These are phyloP conservation scores for Orychophragmus violaceus DNA, from an alignment of 345 rosid genomes.

Conservation along the genomic window DNA sequence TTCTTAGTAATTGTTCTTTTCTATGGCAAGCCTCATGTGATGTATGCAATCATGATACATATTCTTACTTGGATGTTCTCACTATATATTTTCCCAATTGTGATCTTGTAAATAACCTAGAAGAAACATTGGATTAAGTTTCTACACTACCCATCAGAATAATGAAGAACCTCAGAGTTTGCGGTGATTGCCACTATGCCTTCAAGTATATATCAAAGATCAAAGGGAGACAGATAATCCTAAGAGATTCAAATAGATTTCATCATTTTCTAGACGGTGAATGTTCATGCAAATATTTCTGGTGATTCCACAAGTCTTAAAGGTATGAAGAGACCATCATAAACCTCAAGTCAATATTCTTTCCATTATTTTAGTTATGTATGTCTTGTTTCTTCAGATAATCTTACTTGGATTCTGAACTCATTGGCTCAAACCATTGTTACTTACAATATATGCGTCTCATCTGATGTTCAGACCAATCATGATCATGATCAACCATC, in stretches of 20 bases:
- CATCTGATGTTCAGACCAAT: no score
- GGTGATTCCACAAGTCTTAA: constrained; percentile 37
- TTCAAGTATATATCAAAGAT: constrained; percentile 75
- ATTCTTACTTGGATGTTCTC: no score
- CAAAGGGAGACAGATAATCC: constrained; percentile 47
- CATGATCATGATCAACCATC: no score
- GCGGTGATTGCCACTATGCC: constrained; percentile 79
- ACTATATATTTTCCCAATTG: no score
- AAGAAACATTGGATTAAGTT: no score
- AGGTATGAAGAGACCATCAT: neutral
- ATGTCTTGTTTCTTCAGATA: neutral
- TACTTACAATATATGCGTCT: no score
- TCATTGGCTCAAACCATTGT: neutral
- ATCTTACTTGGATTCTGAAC: neutral
- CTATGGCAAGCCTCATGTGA: no score
- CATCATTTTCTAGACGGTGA: constrained; percentile 78
- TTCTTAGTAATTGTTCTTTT: no score
- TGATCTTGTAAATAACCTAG: no score
- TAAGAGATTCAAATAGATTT: constrained; percentile 81
- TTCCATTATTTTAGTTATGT: no score
- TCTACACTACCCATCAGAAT: constrained; percentile 69
- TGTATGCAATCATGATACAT: no score
- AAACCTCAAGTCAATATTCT: neutral
- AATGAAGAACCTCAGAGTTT: constrained; percentile 85
- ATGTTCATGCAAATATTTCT: constrained; percentile 78